These are phyloP conservation scores for Erodium maritimum DNA, from an alignment of 345 rosid species.

Conservation along the genomic window DNA sequence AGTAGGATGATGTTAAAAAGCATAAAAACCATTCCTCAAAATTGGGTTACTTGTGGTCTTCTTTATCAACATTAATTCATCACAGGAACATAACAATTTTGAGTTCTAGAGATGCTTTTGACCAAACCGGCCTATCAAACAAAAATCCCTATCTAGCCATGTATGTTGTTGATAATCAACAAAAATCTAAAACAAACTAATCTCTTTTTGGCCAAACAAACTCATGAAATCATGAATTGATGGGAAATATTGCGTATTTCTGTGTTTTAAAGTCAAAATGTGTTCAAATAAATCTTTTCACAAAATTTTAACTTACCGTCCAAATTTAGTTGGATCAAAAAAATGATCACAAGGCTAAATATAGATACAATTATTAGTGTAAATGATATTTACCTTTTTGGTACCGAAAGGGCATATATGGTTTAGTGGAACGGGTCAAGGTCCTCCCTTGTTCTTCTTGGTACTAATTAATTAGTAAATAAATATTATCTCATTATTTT, in stretches of 20 bases:
- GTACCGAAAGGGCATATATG: background rate
- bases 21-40: slow-evolving; percentile 7
- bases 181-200: no score
- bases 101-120: background rate
- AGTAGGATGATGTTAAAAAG: background rate
- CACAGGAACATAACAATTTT: background rate
- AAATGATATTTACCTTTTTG: background rate
- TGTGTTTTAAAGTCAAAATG: no score
- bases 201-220: background rate
- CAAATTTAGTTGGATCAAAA: no score
- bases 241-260: no score
- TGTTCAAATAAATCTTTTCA: no score
- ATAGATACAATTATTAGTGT: background rate
- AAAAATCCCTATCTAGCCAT: background rate
- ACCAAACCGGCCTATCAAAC: background rate
- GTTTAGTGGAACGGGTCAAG: background rate
- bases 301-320: no score
- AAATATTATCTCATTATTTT: background rate
- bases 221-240: no score
- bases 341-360: background rate
- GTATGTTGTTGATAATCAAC: background rate
- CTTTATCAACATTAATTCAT: slow-evolving; percentile 2
- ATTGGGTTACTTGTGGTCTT: slow-evolving; percentile 6
- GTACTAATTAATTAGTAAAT: slow-evolving; percentile 1
- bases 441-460: background rate